Base-by-base conservation (phyloP, 352 stramenopile species). In the Plasmopara halstedii region DNA sequence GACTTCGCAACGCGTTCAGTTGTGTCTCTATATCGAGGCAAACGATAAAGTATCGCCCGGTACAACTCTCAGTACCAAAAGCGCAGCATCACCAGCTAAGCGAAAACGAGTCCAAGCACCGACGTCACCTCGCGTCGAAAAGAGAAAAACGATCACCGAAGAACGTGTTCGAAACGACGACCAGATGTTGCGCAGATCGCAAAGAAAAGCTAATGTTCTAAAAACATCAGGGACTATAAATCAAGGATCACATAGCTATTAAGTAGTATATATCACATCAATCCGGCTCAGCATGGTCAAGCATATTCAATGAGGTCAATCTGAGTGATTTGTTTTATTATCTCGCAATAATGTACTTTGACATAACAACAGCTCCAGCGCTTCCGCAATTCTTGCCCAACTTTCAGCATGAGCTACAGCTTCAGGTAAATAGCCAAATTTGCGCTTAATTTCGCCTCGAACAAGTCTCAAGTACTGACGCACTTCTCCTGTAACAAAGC, bases 371-470 rank as follows among this genome's bases (percentile, higher is more conserved):
- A 67, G 38, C 23, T 83, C 68, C 7, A 88, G 53, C 5, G 73
- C 74, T 14, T 83, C 64, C 7, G 77, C 63, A 39, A 88, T 81
- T 23, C 60, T 58, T 14, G 62, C 33, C 75, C 75, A 90, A 49
- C 53, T 71, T 18, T 83, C 64, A 13, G 67, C 58, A 46, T 86
- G 72, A 0, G 73, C 60, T 42, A 90, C 87, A 11, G 75, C 62
- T n/a, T 88, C 75, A 6, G 75, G 79, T n/a, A 88, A 48, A 49
- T 88, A 85, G 10, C 75, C 75, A 38, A 88, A 90, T 42, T 88
- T 87, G 37, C 71, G 71, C 50, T 83, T 82, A 56, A 85, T 85
- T 54, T 88, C 75, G n/a, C 53, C 47, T 7, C 76, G 71, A 40
- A 86, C 73, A 32, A 85, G 52, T 20, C 74, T 67, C 50, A 88